Evolutionary conservation across 768 basidiomycete genomes (phyloP).

Genomic region (Boletus fagicola): DNA sequence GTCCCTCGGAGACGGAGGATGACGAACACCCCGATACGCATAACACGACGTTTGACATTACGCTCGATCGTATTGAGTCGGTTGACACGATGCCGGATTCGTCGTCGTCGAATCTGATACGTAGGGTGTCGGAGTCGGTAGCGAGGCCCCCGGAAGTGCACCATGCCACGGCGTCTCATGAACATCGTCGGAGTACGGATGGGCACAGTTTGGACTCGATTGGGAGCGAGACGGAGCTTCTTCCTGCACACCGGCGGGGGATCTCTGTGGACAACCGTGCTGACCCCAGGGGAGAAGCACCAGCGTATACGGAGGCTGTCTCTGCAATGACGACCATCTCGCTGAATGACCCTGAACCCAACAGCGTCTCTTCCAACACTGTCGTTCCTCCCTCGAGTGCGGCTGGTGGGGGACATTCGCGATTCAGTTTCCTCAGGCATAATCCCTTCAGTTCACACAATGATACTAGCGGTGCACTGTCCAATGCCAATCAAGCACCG

Average conservation of each 20-base stretch:
- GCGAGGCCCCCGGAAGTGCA: constrained; percentile 15
- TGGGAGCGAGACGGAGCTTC: constrained; percentile 24
- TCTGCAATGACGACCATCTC: constrained; percentile 18
- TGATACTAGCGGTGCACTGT: constrained; percentile 13
- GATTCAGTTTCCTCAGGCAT: constrained; percentile 46
- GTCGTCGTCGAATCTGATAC: constrained; percentile 26
- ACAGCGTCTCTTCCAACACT: not conserved
- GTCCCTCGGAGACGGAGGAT: constrained; percentile 28
- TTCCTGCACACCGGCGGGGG: constrained; percentile 15
- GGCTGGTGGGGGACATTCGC: constrained; percentile 34
- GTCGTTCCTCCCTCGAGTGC: not conserved
- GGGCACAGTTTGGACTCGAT: constrained; percentile 19
- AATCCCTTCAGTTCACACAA: constrained; percentile 37
- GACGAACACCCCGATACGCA: constrained; percentile 19
- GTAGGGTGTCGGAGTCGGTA: constrained; percentile 3
- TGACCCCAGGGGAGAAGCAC: constrained; percentile 60
- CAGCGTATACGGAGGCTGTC: constrained; percentile 57
- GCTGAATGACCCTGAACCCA: constrained; percentile 23
- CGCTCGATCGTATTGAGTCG: constrained; percentile 25
- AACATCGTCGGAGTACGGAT: constrained; percentile 17
- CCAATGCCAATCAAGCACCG: constrained; percentile 9
- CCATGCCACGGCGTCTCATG: not conserved
- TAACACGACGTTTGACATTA: constrained; percentile 13
- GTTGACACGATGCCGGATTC: constrained; percentile 23
- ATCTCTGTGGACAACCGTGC: constrained; percentile 5